These are phyloP conservation scores for Aleurites moluccanus DNA, from an alignment of 441 rosid genomes.

Conservation along the genomic window DNA sequence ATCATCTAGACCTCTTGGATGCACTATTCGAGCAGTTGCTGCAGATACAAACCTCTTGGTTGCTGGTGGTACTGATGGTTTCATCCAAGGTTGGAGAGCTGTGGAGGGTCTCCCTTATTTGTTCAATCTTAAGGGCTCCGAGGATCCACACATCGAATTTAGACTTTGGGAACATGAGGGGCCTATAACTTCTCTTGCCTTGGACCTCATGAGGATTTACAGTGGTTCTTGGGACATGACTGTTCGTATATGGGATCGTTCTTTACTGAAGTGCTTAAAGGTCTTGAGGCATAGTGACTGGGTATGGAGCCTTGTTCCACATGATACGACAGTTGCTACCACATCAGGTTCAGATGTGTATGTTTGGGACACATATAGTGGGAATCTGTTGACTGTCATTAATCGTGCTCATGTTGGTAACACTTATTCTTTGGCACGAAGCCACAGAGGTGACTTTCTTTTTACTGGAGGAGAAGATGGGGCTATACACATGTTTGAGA, in stretches of 20 bases:
- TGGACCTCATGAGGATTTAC: constrained; percentile 62
- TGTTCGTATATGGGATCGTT: constrained; percentile 79
- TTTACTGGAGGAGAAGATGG: constrained; percentile 97
- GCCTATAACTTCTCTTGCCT: constrained; percentile 77
- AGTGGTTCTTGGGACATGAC: constrained; percentile 99
- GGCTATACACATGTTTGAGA: constrained; percentile 81
- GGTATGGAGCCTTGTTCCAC: constrained; percentile 85
- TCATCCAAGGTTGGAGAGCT: constrained; percentile 82
- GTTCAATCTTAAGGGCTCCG: constrained; percentile 65
- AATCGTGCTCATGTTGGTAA: constrained; percentile 64
- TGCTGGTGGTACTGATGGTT: constrained; percentile 91
- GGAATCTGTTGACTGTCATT: constrained; percentile 53
- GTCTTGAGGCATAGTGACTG: constrained; percentile 84
- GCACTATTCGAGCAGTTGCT: constrained; percentile 81
- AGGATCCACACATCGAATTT: constrained; percentile 47
- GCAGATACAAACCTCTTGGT: constrained; percentile 78
- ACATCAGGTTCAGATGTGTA: constrained; percentile 82
- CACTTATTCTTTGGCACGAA: constrained; percentile 66
- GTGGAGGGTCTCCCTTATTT: constrained; percentile 55
- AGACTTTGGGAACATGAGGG: constrained; percentile 92
- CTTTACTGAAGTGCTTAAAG: constrained; percentile 59
- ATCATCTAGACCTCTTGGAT: constrained; percentile 72
- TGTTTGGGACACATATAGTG: constrained; percentile 63
- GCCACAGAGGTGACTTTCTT: constrained; percentile 76
- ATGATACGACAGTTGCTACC: constrained; percentile 56